Evolutionary conservation across 2,329 filamentous ascomycete species (phyloP).

Genomic region (Aspergillus sergii): DNA sequence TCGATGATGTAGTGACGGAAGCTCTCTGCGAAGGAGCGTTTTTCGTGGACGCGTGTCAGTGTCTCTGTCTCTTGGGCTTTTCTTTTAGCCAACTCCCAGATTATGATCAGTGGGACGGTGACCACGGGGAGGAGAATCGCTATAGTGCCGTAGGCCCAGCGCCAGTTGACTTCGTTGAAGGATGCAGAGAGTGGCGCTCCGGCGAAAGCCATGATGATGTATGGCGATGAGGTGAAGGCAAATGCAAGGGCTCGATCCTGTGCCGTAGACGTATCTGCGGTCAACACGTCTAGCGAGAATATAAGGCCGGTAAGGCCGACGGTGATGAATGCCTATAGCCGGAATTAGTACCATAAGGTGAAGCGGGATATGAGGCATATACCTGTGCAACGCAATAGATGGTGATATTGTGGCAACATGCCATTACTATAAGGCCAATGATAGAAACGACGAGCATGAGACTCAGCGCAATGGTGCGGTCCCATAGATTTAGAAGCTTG

Average conservation of each 20-base stretch:
- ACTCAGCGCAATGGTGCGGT: slow-evolving; percentile 60
- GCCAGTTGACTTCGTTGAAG: slow-evolving; percentile 54
- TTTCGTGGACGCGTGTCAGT: slow-evolving; percentile 40
- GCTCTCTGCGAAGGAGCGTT: slow-evolving; percentile 48
- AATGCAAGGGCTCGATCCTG: slow-evolving; percentile 61
- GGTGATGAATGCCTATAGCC: slow-evolving; percentile 57
- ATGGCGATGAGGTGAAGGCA: slow-evolving; percentile 61
- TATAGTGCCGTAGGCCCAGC: slow-evolving; percentile 64
- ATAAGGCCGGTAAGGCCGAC: slow-evolving; percentile 57
- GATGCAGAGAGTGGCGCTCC: slow-evolving; percentile 56
- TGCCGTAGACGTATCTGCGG: slow-evolving; percentile 62
- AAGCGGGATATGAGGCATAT: background rate
- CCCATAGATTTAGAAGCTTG: slow-evolving; percentile 65
- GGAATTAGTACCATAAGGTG: background rate
- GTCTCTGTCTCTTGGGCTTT: slow-evolving; percentile 56
- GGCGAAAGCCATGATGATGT: slow-evolving; percentile 62
- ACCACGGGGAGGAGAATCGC: slow-evolving; percentile 60
- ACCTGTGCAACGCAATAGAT: slow-evolving; percentile 63
- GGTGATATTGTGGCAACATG: slow-evolving; percentile 60
- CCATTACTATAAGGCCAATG: slow-evolving; percentile 62
- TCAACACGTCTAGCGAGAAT: slow-evolving; percentile 59
- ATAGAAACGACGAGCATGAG: slow-evolving; percentile 52
- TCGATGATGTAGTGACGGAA: slow-evolving; percentile 56
- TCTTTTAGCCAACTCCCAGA: slow-evolving; percentile 56
- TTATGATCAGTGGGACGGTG: slow-evolving; percentile 54